Evolutionary conservation across 768 basidiomycete species (phyloP).

Genomic region (Floccularia luteovirens): DNA sequence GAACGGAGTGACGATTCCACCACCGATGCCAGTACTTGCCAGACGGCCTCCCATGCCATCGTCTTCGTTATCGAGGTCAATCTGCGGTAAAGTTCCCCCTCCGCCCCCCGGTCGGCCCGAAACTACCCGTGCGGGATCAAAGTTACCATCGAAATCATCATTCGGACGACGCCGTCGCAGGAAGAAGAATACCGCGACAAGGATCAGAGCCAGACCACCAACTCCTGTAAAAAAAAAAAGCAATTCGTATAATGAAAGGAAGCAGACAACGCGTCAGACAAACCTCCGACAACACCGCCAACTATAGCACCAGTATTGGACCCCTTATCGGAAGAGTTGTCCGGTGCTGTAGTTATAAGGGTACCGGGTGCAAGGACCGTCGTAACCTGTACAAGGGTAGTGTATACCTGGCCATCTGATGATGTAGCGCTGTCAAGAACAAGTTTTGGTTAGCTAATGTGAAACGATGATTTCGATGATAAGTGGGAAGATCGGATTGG

Average conservation of each 20-base stretch:
- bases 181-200: constrained; percentile 17
- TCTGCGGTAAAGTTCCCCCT: constrained; percentile 9
- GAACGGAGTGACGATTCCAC: constrained; percentile 26
- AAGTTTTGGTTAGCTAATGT: no score
- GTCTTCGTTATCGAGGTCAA: constrained; percentile 14
- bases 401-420: constrained; percentile 19
- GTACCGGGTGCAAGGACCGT: constrained; percentile 17
- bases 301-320: constrained; percentile 35
- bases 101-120: constrained; percentile 7
- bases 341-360: constrained; percentile 8
- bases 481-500: no score
- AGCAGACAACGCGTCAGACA: constrained; percentile 5
- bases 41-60: constrained; percentile 28
- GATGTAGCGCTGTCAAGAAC: not conserved
- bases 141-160: constrained; percentile 30
- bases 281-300: constrained; percentile 45
- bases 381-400: constrained; percentile 16
- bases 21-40: constrained; percentile 17
- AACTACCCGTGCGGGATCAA: constrained; percentile 25
- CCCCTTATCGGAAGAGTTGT: constrained; percentile 1
- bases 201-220: constrained; percentile 16
- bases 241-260: constrained; percentile 1
- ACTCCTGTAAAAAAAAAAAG: constrained; percentile 14
- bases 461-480: no score
- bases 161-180: constrained; percentile 16